Percentiles rank a stretch among this genome's conserved stretches.
phyloP scores from a whole-genome alignment of 768 basidiomycete genomes.

The Leccinum boreale region DNA sequence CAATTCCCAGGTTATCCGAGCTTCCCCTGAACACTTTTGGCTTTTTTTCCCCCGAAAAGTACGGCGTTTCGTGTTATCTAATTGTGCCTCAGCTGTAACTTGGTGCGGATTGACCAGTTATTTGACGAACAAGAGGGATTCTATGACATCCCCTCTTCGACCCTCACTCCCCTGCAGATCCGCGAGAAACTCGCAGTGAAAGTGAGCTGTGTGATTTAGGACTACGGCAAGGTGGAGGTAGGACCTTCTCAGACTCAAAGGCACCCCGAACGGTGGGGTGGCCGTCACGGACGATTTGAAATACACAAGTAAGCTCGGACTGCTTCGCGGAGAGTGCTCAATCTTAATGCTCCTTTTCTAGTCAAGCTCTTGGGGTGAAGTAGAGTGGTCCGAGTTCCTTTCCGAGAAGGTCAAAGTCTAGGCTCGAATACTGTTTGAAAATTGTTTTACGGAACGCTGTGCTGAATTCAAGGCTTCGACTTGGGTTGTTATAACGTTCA shows the following conservation, averaged over 20 bases:
- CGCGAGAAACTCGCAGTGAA: constrained; percentile 69
- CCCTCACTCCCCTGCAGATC: constrained; percentile 65
- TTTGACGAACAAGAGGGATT: constrained; percentile 76
- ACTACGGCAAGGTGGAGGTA: constrained; percentile 42
- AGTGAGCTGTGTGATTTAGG: constrained; percentile 52
- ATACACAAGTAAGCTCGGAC: constrained; percentile 64
- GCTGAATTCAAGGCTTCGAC: no score
- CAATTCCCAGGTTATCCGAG: constrained; percentile 52
- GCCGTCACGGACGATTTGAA: constrained; percentile 84
- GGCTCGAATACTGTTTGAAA: no score
- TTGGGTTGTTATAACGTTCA: no score
- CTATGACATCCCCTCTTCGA: constrained; percentile 71
- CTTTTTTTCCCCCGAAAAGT: constrained; percentile 60
- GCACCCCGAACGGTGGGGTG: constrained; percentile 73
- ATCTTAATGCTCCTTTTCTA: constrained; percentile 26
- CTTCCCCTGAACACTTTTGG: constrained; percentile 80
- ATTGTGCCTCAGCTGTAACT: neutral
- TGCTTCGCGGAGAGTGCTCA: neutral
- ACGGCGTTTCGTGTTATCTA: constrained; percentile 13
- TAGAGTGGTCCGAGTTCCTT: no score
- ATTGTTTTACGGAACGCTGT: no score
- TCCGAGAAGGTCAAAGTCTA: no score
- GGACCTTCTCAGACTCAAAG: constrained; percentile 60
- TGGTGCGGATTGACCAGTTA: constrained; percentile 43
- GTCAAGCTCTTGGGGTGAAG: constrained; percentile 79